These are phyloP conservation scores for Pyricularia grisea DNA, from an alignment of 2,329 filamentous ascomycete genomes.

Conservation along the genomic window DNA sequence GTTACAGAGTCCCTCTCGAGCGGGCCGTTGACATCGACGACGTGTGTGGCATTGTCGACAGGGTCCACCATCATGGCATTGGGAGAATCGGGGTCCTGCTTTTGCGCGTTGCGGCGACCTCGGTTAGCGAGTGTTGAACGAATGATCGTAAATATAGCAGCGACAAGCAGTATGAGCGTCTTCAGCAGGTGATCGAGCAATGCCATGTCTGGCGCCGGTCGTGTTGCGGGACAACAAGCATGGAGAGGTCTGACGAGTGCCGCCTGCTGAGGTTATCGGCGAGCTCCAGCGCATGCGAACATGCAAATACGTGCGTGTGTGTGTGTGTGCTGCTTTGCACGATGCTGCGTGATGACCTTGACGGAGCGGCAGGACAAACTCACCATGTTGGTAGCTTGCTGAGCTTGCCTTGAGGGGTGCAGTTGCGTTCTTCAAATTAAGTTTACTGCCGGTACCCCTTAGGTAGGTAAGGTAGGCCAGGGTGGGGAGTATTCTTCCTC, in stretches of 20 bases:
- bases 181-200: not conserved
- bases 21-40: slow-evolving; percentile 32
- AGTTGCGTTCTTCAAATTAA: not conserved
- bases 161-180: not conserved
- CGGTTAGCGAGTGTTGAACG: not conserved
- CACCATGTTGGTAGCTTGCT: slow-evolving; percentile 1
- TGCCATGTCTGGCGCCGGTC: not conserved
- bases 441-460: not conserved
- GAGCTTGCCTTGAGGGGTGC: not conserved
- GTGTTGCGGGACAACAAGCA: not conserved
- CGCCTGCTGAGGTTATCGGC: not conserved
- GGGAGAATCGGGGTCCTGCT: slow-evolving; percentile 36
- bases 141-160: not conserved
- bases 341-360: not conserved
- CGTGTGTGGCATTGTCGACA: slow-evolving; percentile 30
- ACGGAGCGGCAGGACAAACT: slow-evolving; percentile 1
- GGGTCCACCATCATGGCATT: slow-evolving; percentile 48
- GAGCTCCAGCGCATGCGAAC: not conserved
- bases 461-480: not conserved
- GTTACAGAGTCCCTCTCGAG: slow-evolving; percentile 41
- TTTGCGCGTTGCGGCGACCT: slow-evolving; percentile 29
- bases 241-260: not conserved
- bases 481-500: not conserved
- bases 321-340: not conserved
- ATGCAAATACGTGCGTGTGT: not conserved